Conservation (phyloP, 495 filamentous ascomycete species). For the Xylaria bambusicola region DNA sequence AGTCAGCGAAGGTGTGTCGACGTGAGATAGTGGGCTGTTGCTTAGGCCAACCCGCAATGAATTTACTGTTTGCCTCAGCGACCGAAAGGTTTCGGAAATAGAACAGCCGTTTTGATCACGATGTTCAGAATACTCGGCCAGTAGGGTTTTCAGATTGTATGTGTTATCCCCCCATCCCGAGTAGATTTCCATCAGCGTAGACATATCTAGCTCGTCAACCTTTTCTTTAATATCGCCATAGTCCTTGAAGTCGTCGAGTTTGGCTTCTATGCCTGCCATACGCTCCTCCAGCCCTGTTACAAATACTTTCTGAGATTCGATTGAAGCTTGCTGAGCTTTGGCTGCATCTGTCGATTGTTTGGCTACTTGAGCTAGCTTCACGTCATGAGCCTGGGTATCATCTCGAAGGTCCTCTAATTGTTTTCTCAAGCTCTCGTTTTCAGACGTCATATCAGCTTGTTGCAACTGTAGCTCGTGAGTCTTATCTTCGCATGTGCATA, state of each 20-base stretch:
- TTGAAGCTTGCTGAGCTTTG: background rate
- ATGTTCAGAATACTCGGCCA: slow-evolving; percentile 14
- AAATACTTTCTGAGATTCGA: background rate
- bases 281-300: background rate
- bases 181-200: slow-evolving; percentile 24
- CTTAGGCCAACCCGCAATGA: background rate
- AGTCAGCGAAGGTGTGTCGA: background rate
- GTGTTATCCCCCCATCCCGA: slow-evolving; percentile 27
- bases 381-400: background rate
- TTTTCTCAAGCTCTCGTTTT: slow-evolving; percentile 9
- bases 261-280: slow-evolving; percentile 5
- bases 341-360: slow-evolving; percentile 1
- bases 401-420: slow-evolving; percentile 4
- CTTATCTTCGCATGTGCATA: background rate
- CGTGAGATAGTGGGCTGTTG: background rate
- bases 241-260: slow-evolving; percentile 14
- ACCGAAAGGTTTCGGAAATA: background rate
- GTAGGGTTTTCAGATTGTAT: slow-evolving; percentile 27
- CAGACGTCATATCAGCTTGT: background rate
- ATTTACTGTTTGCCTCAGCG: background rate
- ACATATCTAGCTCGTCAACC: slow-evolving; percentile 30
- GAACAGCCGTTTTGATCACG: slow-evolving; percentile 12
- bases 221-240: slow-evolving; percentile 17
- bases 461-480: slow-evolving; percentile 2
- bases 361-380: background rate